Evolutionary conservation across 371 early-diverging fungal species (phyloP), one percentile per base, ranked within the genome.

Genomic region (Mucor irregularis): DNA sequence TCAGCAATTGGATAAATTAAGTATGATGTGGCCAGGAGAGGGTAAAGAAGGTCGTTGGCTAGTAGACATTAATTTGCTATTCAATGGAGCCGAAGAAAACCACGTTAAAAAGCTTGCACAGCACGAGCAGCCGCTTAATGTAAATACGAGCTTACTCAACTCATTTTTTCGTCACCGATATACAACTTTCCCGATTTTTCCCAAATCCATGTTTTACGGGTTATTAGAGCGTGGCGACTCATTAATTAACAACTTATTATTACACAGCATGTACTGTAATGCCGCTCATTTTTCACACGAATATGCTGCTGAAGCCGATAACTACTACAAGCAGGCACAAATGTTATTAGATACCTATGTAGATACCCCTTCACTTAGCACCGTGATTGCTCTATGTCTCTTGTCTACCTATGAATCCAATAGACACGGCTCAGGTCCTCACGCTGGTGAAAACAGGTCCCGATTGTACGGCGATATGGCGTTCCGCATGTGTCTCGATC

Each of bases 401-500:
- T 24, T 71, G 28, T 57, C 64, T 2, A 33, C 58, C 4, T 71
- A 43, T 54, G 68, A 69, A 49, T 54, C 58, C 19, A 47, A 55
- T 33, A 56, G 56, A n/a, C 35, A 49, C 30, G 38, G 46, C 10
- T 1, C 30, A n/a, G 53, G 58, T 4, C 53, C 62, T 21, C 53
- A 55, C 19, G 28, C 24, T 7, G 26, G 42, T 13, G 33, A 28
- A 11, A 47, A 29, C 33, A 40, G 30, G 17, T 33, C 60, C n/a
- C 24, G 34, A 37, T 39, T 63, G 3, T 74, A 68, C 17, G 46
- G 58, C 6, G 61, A 58, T 8, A 66, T 71, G 60, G 71, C 75
- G 0, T 64, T 66, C 42, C 69, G 63, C 10, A 64, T 74, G 58
- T 63, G 67, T 21, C 46, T 50, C 40, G 71, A 68, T 22, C 49